Evolutionary conservation across 2,329 filamentous ascomycete genomes (phyloP).

Genomic region (Torrubiellomyces zombiae): DNA sequence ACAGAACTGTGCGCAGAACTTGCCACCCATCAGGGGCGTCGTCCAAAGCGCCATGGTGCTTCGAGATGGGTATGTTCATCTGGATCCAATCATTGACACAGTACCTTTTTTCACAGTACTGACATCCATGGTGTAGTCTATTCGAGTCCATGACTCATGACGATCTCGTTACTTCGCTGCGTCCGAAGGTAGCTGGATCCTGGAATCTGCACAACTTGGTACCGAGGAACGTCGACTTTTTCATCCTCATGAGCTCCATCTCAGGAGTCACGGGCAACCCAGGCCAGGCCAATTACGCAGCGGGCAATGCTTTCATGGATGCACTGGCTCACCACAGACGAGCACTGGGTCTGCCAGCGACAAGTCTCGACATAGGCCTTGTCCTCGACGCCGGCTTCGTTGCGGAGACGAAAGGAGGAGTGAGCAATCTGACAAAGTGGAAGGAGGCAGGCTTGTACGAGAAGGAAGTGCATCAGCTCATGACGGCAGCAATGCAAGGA

Average conservation of each 20-base stretch:
- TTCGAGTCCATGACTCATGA: slow-evolving; percentile 18
- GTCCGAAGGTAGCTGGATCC: slow-evolving; percentile 21
- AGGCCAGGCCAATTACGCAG: slow-evolving; percentile 32
- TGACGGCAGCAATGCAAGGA: no score
- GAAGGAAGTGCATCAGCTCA: no score
- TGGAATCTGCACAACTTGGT: slow-evolving; percentile 21
- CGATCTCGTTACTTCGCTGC: slow-evolving; percentile 14
- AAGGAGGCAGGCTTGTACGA: no score
- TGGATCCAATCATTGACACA: not conserved
- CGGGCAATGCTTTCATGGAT: slow-evolving; percentile 26
- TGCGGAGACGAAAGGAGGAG: no score
- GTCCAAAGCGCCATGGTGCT: slow-evolving; percentile 9
- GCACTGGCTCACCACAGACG: slow-evolving; percentile 18
- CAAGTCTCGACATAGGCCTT: slow-evolving; percentile 6
- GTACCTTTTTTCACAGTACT: not conserved
- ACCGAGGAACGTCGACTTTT: slow-evolving; percentile 16
- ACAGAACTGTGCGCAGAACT: not conserved
- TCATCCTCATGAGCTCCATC: slow-evolving; percentile 24
- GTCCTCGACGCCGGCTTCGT: slow-evolving; percentile 10
- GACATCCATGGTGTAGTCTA: slow-evolving; percentile 10
- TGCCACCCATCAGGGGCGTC: slow-evolving; percentile 11
- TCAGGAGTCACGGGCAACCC: slow-evolving; percentile 29
- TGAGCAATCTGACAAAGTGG: no score
- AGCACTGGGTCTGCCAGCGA: slow-evolving; percentile 11
- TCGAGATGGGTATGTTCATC: slow-evolving; percentile 2